Evolutionary conservation across 805 yeast genomes (phyloP).

Genomic region (Jamesozyma spencerorum): DNA sequence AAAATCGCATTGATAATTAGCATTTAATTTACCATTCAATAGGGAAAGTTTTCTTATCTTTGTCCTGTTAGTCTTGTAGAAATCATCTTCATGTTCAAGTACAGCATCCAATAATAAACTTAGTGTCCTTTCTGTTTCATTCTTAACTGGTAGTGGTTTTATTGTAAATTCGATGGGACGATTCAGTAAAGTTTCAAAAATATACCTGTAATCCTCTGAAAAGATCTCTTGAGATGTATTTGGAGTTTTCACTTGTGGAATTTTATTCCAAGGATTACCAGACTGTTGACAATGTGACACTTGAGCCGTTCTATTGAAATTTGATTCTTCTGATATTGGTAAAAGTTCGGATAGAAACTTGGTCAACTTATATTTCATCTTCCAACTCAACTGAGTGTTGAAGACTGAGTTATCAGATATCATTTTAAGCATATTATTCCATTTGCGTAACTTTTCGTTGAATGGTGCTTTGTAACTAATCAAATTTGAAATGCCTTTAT

Average conservation of each 20-base stretch:
- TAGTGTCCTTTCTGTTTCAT: conserved; percentile 13
- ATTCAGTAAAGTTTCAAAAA: conserved; percentile 14
- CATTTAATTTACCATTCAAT: conserved; percentile 14
- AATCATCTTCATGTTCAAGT: conserved; percentile 18
- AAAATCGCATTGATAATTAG: conserved; percentile 12
- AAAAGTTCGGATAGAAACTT: conserved; percentile 22
- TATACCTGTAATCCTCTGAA: conserved; percentile 15
- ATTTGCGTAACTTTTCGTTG: conserved; percentile 23
- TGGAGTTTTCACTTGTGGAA: conserved; percentile 1
- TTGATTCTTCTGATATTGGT: conserved; percentile 23
- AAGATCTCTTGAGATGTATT: conserved; percentile 13
- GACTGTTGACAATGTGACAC: conserved; percentile 13
- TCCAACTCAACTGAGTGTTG: conserved; percentile 20
- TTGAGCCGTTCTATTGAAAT: conserved; percentile 21
- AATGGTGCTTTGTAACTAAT: conserved; percentile 27
- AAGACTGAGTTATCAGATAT: conserved; percentile 16
- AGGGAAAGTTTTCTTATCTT: conserved; percentile 6
- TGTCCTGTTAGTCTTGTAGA: conserved; percentile 11
- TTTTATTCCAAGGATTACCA: conserved; percentile 17
- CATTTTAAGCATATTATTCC: conserved; percentile 20
- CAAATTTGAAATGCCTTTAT: conserved; percentile 18
- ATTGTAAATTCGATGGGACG: conserved; percentile 18
- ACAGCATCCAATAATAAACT: conserved; percentile 14
- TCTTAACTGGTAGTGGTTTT: conserved; percentile 9
- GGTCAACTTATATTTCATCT: conserved; percentile 18